Evolutionary conservation across 495 filamentous ascomycete species (phyloP).

Genomic region (Glonium stellatum): DNA sequence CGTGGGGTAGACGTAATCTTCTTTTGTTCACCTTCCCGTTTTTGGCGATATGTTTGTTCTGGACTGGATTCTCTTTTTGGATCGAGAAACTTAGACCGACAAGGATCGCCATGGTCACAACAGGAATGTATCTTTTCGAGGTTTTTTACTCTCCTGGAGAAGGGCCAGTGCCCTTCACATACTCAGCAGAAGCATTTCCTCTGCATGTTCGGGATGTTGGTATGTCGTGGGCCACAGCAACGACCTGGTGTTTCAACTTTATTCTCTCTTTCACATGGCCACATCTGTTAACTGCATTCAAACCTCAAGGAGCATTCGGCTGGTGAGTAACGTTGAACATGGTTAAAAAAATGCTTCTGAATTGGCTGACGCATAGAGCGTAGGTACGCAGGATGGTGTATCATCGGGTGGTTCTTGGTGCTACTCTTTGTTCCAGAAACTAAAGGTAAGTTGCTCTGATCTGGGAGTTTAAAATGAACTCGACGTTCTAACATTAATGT

Average conservation of each 20-base stretch:
- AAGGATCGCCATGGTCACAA: too few relatives aligned
- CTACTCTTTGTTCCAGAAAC: constrained; percentile 51
- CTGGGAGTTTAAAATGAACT: too few relatives aligned
- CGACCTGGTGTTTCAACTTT: constrained; percentile 14
- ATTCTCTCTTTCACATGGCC: constrained; percentile 14
- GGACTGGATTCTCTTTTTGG: constrained; percentile 78
- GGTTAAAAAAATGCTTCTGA: too few relatives aligned
- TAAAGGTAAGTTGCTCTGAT: constrained; percentile 39
- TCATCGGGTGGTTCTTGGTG: constrained; percentile 49
- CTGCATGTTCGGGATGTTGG: constrained; percentile 65
- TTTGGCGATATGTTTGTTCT: constrained; percentile 64
- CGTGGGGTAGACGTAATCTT: constrained; percentile 73
- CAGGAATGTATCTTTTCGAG: constrained; percentile 71
- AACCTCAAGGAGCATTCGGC: constrained; percentile 49
- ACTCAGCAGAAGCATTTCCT: constrained; percentile 74
- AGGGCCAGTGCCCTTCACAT: constrained; percentile 78
- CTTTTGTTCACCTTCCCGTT: constrained; percentile 71
- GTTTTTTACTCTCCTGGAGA: constrained; percentile 73
- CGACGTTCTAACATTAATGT: too few relatives aligned
- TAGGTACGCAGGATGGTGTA: too few relatives aligned
- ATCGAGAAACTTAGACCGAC: too few relatives aligned
- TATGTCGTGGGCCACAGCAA: constrained; percentile 40
- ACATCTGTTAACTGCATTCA: constrained; percentile 34
- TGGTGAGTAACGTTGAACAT: constrained; percentile 55
- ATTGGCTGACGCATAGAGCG: too few relatives aligned